Evolutionary conservation across 1,139 yeast genomes (phyloP).

Genomic region (Candida dubliniensis): DNA sequence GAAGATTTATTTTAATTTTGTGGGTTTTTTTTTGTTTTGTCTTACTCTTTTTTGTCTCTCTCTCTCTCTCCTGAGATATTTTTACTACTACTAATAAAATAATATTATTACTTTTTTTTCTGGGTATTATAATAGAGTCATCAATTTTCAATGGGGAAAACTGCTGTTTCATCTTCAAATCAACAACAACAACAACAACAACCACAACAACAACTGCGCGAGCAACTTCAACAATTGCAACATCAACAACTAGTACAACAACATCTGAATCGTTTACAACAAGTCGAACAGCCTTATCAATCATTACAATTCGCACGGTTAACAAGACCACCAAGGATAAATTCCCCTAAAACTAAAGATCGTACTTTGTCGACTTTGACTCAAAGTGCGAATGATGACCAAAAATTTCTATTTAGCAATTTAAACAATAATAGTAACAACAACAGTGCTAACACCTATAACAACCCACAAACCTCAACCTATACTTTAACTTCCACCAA

Average conservation of each 20-base stretch:
- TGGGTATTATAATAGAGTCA: background rate
- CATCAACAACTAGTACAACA: background rate
- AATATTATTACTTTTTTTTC: background rate
- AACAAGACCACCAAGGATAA: conserved; percentile 1
- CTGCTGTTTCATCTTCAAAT: conserved; percentile 11
- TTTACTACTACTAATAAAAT: background rate
- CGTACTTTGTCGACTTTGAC: conserved; percentile 3
- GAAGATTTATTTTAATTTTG: no score
- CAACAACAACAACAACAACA: conserved; percentile 6
- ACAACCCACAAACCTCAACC: background rate
- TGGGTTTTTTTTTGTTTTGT: no score
- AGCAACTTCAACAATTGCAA: conserved; percentile 3
- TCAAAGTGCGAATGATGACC: conserved; percentile 4
- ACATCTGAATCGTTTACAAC: conserved; percentile 1
- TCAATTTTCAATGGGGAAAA: conserved; percentile 11
- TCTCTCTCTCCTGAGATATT: no score
- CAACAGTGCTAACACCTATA: background rate
- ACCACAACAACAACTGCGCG: background rate
- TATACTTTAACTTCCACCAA: conserved; percentile 3
- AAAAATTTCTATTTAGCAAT: conserved; percentile 4
- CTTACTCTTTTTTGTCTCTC: no score
- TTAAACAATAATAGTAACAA: conserved; percentile 1
- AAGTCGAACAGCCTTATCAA: background rate
- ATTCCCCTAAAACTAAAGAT: conserved; percentile 3
- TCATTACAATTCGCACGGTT: background rate